phyloP scores from a whole-genome alignment of 2,329 filamentous ascomycete species.

The Ascochyta rabiei region DNA sequence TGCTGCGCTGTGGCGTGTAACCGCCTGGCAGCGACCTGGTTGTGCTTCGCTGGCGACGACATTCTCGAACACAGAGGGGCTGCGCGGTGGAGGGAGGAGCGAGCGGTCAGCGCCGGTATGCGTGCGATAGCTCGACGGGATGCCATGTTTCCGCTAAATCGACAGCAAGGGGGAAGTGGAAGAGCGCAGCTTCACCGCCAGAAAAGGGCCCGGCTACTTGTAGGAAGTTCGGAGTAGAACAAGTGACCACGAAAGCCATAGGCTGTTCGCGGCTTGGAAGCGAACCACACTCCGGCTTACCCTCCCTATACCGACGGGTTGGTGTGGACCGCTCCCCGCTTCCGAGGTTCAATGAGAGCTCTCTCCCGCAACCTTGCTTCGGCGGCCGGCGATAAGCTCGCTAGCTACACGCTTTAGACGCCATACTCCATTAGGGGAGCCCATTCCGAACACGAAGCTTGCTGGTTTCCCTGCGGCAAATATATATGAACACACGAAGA shows the following conservation, averaged over 20 bases:
- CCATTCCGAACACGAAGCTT: conserved; percentile 3
- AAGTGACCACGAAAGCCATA: conserved; percentile 8
- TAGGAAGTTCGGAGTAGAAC: not conserved
- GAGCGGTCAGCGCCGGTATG: conserved; percentile 50
- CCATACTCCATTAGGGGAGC: conserved; percentile 6
- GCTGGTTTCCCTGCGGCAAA: not conserved
- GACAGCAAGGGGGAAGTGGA: conserved; percentile 11
- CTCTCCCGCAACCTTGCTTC: not conserved
- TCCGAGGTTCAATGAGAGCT: conserved; percentile 13
- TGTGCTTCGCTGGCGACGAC: conserved; percentile 45
- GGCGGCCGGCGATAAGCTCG: not conserved
- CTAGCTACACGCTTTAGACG: conserved; percentile 14
- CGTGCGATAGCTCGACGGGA: conserved; percentile 53
- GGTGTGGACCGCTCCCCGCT: conserved; percentile 19
- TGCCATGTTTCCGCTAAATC: conserved; percentile 47
- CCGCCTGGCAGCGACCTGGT: conserved; percentile 51
- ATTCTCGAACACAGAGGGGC: conserved; percentile 48
- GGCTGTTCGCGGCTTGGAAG: conserved; percentile 22
- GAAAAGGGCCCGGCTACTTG: conserved; percentile 10
- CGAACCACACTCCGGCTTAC: conserved; percentile 23
- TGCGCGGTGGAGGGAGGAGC: conserved; percentile 44
- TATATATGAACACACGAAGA: not conserved
- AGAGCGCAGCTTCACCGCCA: conserved; percentile 3
- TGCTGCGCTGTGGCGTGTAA: conserved; percentile 63
- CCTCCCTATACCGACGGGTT: conserved; percentile 18